Evolutionary conservation across 352 stramenopile genomes (phyloP), one percentile per base, ranked within the genome.

Genomic region (Elongisporangium anandrum): DNA sequence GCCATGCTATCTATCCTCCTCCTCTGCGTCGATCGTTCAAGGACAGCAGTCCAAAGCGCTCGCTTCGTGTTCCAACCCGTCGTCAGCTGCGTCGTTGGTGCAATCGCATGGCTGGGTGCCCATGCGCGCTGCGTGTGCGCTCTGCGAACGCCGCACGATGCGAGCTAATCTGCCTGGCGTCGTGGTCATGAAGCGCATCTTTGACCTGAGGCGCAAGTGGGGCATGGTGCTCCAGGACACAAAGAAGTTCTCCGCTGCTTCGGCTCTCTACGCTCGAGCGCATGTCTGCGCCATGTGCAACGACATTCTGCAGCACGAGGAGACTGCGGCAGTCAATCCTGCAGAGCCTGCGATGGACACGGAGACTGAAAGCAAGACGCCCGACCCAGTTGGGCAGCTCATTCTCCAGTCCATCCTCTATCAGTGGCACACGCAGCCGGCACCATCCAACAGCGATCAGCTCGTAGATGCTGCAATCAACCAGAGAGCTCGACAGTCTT

Each of bases 101-200:
- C 34, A 16, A 17, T 4, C 34, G 10, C 61, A 63, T 24, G 65
- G 56, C 57, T 77, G 70, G 63, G 63, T 57, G 9, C 70, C 65
- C 0, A 74, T 57, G 13, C 63, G 73, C 39, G 60, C 59, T 7
- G 24, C 65, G 48, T 85, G 75, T 50, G 73, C 70, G 5, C 53
- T 85, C 16, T 85, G 75, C 29, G 72, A 82, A 51, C 65, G 64
- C n/a, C 70, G 75, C n/a, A 77, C 75, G 50, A 70, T 75, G 58
- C 72, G 70, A 12, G 62, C 51, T 15, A 77, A 72, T 56, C 64
- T 85, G 19, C 56, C 71, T 10, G 70, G 72, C 0, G 70, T 70
- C 20, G 70, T 77, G 0, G 61, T 85, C 7, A 85, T 80, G 73
- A 85, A 85, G 65, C 70, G 72, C 9, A 69, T 85, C 17, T 78